Conservation (phyloP, 2,329 filamentous ascomycete genomes). For the Periconia macrospinosa region DNA sequence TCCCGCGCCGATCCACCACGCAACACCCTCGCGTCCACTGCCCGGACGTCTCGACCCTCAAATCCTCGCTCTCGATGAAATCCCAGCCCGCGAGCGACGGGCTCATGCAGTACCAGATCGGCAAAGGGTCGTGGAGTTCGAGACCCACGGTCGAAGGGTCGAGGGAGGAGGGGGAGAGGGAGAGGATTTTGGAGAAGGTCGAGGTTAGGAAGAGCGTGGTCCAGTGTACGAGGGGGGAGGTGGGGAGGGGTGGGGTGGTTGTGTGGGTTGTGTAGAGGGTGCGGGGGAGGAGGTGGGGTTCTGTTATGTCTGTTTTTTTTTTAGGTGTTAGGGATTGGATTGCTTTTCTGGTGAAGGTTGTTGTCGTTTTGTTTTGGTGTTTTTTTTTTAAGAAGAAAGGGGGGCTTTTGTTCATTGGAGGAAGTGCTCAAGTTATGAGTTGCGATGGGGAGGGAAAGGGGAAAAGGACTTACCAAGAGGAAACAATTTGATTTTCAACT, state of each 20-base stretch:
- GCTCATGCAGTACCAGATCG: constrained; percentile 41
- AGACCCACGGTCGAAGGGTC: constrained; percentile 43
- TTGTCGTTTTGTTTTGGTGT: no score
- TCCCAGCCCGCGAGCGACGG: constrained; percentile 31
- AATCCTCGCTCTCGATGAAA: constrained; percentile 65
- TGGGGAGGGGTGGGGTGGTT: constrained; percentile 20
- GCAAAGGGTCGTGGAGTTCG: constrained; percentile 51
- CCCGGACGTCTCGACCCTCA: constrained; percentile 84
- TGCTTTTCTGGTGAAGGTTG: not conserved
- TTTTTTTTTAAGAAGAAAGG: no score
- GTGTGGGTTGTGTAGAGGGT: constrained; percentile 40
- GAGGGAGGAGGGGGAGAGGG: constrained; percentile 36
- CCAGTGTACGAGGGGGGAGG: constrained; percentile 52
- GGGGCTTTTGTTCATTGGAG: no score
- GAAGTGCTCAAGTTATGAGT: no score
- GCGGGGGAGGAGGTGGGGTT: constrained; percentile 46
- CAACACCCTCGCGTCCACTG: constrained; percentile 97
- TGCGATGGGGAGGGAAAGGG: not conserved
- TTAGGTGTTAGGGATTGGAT: constrained; percentile 6
- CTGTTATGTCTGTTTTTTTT: constrained; percentile 46
- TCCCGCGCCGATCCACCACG: constrained; percentile 72
- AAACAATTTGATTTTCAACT: constrained; percentile 51
- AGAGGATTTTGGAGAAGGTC: constrained; percentile 51
- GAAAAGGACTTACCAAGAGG: constrained; percentile 44
- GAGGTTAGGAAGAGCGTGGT: constrained; percentile 47